Base-by-base conservation (phyloP, 495 filamentous ascomycete species). In the Penicillium longicatenatum region DNA sequence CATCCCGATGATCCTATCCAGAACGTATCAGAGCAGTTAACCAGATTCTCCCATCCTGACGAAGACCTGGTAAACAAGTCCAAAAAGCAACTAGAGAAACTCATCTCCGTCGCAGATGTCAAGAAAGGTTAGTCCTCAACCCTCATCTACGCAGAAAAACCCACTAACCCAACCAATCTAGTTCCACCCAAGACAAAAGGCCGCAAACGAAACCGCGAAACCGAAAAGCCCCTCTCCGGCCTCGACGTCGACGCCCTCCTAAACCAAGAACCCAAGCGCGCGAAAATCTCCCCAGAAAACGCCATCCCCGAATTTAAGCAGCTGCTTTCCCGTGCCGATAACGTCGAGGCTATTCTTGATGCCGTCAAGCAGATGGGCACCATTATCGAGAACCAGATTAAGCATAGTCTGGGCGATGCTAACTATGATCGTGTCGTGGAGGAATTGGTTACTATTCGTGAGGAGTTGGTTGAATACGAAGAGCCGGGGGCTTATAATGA, bases 281-380 rank as follows among this genome's bases (percentile, higher is more conserved):
- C 74, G 39, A 87, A 83, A 55, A 92, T 99, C 51, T 88, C 87
- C 3, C 63, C 83, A 0, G 77, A 86, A 22, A 98, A 99, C 63
- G 85, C 92, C 5, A 89, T 99, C 45, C 92, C 95, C 0, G 89
- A 93, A 51, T 98, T 97, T 82, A 95, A 92, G 65, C 91, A 93
- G 72, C 82, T 84, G 20, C 78, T 98, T 16, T 79, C 80, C 0
- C 72, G 74, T 1, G 82, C 89, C 2, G 83, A 86, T 14, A 84
- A 85, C 30, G 74, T 86, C 16, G 76, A 80, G 16, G 79, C 76
- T 4, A 79, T 95, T 22, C 79, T 84, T 54, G 84, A 87, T 47
- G 89, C 90, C 0, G 83, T 83, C 4, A 83, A 84, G 60, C 90
- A 96, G 67, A 88, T 99, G 82, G 78, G 77, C 20, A 65, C 59